Conservation (phyloP, 2,329 filamentous ascomycete species). For the Diaporthe sp. region DNA sequence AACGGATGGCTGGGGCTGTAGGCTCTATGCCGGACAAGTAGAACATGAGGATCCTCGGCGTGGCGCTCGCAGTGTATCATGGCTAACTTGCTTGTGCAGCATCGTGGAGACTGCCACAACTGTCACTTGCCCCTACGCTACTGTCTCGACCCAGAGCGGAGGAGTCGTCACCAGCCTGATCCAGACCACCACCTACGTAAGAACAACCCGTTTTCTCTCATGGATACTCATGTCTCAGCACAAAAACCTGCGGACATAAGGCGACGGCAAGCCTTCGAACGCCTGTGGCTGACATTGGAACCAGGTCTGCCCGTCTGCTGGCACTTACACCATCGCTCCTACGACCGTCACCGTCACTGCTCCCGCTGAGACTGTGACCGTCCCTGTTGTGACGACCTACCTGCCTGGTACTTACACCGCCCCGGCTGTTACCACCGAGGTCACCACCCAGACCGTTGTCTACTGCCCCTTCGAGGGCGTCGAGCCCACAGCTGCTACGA, state of each 20-base stretch:
- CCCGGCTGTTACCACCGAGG: slow-evolving; percentile 74
- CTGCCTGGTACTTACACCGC: slow-evolving; percentile 80
- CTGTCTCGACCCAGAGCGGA: slow-evolving; percentile 65
- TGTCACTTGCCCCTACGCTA: slow-evolving; percentile 78
- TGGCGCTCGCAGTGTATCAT: neutral
- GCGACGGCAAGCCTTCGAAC: neutral
- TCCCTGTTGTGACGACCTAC: slow-evolving; percentile 75
- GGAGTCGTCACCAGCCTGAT: slow-evolving; percentile 76
- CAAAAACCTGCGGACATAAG: neutral
- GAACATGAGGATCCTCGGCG: neutral
- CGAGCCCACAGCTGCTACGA: slow-evolving; percentile 51
- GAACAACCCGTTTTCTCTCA: neutral
- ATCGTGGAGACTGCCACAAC: slow-evolving; percentile 75
- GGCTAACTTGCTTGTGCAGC: slow-evolving; percentile 25
- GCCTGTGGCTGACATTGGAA: slow-evolving; percentile 5
- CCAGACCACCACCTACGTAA: slow-evolving; percentile 74
- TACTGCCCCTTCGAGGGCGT: slow-evolving; percentile 76
- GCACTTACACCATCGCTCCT: slow-evolving; percentile 82
- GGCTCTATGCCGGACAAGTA: neutral
- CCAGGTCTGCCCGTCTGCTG: slow-evolving; percentile 74
- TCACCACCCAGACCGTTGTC: slow-evolving; percentile 76
- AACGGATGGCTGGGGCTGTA: neutral
- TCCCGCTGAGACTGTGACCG: slow-evolving; percentile 68
- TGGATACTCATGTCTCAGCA: neutral
- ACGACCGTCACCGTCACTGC: slow-evolving; percentile 70